Conservation (phyloP, 805 yeast species). For the Cyberlindnera euphorbiae region DNA sequence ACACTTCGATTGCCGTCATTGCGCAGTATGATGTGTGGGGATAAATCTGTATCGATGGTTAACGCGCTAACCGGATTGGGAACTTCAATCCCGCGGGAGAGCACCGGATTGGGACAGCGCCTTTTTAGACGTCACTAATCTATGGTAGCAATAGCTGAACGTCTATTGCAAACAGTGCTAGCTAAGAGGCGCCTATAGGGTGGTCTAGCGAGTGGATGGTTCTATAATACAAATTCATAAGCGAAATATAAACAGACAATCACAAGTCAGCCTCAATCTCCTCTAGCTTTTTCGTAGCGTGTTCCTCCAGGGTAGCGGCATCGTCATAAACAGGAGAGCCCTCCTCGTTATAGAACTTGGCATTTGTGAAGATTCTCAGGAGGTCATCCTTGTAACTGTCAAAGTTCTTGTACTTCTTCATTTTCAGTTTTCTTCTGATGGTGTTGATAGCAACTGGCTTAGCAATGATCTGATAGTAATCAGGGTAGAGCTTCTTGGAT, state of each 20-base stretch:
- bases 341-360: constrained; percentile 84
- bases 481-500: constrained; percentile 71
- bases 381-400: constrained; percentile 53
- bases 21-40: no score
- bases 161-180: no score
- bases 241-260: not conserved
- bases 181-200: no score
- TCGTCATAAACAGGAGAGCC: constrained; percentile 83
- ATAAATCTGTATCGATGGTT: no score
- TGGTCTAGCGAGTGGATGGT: no score
- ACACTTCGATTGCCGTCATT: no score
- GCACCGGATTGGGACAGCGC: no score
- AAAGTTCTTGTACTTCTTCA: constrained; percentile 41
- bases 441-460: constrained; percentile 66
- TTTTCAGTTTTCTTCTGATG: constrained; percentile 50
- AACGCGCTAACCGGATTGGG: no score
- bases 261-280: constrained; percentile 13
- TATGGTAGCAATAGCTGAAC: no score
- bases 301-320: constrained; percentile 68
- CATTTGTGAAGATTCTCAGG: constrained; percentile 76
- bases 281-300: constrained; percentile 53
- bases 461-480: constrained; percentile 57
- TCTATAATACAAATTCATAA: not conserved
- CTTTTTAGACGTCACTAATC: no score
- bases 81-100: no score